These are phyloP conservation scores for Mortierella claussenii DNA, from an alignment of 192 early-diverging fungal species.

Conservation along the genomic window DNA sequence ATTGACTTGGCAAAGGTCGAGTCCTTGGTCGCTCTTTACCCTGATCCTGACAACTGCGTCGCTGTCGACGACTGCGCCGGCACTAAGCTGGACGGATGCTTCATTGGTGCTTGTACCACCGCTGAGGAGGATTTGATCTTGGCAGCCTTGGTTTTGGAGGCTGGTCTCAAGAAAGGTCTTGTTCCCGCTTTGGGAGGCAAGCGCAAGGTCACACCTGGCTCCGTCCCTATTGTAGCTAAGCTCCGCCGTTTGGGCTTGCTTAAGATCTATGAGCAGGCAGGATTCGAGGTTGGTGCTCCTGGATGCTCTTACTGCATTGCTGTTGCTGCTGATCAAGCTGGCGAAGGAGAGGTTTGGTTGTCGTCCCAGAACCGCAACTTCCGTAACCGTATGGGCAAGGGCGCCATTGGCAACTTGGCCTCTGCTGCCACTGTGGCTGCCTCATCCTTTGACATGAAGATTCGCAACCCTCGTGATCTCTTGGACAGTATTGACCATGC, in stretches of 20 bases:
- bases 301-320: conserved; percentile 87
- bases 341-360: conserved; percentile 84
- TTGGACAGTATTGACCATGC: conserved; percentile 71
- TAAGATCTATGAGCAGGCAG: conserved; percentile 79
- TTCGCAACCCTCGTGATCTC: conserved; percentile 74
- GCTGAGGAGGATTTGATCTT: conserved; percentile 86
- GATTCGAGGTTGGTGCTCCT: conserved; percentile 78
- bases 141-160: conserved; percentile 78
- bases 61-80: conserved; percentile 65
- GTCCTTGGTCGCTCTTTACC: conserved; percentile 75
- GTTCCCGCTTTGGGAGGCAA: conserved; percentile 69
- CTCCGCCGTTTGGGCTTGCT: conserved; percentile 79
- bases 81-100: conserved; percentile 80
- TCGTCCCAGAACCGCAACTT: conserved; percentile 89
- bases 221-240: conserved; percentile 81
- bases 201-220: conserved; percentile 81
- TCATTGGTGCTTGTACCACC: conserved; percentile 86
- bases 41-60: conserved; percentile 82
- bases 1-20: conserved; percentile 79
- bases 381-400: conserved; percentile 87
- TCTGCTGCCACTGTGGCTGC: conserved; percentile 85
- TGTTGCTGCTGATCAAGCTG: conserved; percentile 80
- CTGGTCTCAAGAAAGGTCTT: conserved; percentile 76
- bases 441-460: conserved; percentile 79
- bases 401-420: conserved; percentile 80